A percentile compares a stretch with the other conserved stretches of the same genome.
Conservation (phyloP, 768 basidiomycete species). For the Leucosporidium creatinivorum region DNA sequence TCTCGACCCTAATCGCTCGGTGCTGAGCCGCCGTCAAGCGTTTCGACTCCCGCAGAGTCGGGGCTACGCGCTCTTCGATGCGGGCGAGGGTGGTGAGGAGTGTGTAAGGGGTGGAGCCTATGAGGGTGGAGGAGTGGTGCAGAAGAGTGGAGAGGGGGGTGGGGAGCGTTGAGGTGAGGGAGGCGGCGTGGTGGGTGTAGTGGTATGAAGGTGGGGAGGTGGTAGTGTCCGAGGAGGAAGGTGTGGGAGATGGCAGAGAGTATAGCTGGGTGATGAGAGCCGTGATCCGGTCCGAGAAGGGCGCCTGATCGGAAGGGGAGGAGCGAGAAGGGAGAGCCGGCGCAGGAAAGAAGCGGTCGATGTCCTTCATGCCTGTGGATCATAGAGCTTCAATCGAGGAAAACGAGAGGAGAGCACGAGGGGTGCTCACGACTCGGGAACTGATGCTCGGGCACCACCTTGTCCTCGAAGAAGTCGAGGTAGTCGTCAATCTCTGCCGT, state of each 20-base stretch:
- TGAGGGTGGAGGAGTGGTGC: neutral
- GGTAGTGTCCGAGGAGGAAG: neutral
- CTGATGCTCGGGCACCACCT: conserved; percentile 7
- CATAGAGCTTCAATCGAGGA: neutral
- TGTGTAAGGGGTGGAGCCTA: neutral
- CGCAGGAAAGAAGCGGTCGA: conserved; percentile 16
- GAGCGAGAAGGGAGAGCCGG: neutral
- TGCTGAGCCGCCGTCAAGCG: no score
- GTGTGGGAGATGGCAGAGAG: no score
- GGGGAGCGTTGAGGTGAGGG: neutral
- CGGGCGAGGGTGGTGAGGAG: neutral
- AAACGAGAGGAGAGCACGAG: neutral
- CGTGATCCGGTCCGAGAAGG: no score
- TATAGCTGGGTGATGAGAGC: no score
- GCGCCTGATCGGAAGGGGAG: neutral
- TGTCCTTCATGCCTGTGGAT: conserved; percentile 1
- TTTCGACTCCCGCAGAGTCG: no score
- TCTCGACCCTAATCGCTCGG: neutral
- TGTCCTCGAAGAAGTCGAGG: conserved; percentile 25
- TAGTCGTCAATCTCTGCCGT: conserved; percentile 20
- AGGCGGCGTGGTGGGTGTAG: neutral
- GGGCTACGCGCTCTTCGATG: conserved; percentile 2
- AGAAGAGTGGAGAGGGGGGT: neutral
- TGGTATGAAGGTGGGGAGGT: neutral
- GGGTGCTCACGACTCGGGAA: neutral